These are phyloP conservation scores for Monilinia laxa DNA, from an alignment of 2,329 filamentous ascomycete species.

Conservation along the genomic window DNA sequence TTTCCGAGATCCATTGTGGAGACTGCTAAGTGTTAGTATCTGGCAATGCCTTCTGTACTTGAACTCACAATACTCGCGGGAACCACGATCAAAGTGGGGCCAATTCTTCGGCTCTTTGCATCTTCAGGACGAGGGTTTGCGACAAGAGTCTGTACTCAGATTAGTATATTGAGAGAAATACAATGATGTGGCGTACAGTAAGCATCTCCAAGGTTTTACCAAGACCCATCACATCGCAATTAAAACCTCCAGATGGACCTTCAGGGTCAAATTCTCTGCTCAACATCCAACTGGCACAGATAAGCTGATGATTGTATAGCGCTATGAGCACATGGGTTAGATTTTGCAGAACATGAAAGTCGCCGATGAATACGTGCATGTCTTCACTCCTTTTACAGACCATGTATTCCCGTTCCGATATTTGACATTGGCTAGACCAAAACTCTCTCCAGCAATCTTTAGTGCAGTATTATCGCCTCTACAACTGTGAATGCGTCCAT, in stretches of 20 bases:
- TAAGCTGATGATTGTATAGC: constrained; percentile 2
- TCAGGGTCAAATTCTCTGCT: background rate
- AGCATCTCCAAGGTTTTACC: constrained; percentile 10
- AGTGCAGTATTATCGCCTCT: constrained; percentile 15
- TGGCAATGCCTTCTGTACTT: background rate
- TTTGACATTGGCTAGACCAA: constrained; percentile 2
- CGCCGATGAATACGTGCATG: background rate
- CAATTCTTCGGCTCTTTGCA: background rate
- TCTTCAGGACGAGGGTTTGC: constrained; percentile 3
- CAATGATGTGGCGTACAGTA: background rate
- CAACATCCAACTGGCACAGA: constrained; percentile 10
- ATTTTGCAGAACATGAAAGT: background rate
- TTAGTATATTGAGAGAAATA: background rate
- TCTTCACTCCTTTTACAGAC: constrained; percentile 2
- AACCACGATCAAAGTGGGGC: constrained; percentile 2
- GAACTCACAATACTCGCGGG: constrained; percentile 5
- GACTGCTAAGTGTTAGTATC: background rate
- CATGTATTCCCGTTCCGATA: background rate
- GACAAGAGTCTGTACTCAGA: background rate
- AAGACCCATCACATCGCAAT: constrained; percentile 14
- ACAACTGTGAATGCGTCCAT: constrained; percentile 5
- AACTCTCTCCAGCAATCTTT: constrained; percentile 11
- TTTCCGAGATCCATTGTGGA: background rate
- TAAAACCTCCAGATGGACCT: constrained; percentile 7
- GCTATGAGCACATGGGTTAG: background rate